Base-by-base conservation (phyloP, 805 yeast genomes). In the Cyberlindnera mississippiensis region DNA sequence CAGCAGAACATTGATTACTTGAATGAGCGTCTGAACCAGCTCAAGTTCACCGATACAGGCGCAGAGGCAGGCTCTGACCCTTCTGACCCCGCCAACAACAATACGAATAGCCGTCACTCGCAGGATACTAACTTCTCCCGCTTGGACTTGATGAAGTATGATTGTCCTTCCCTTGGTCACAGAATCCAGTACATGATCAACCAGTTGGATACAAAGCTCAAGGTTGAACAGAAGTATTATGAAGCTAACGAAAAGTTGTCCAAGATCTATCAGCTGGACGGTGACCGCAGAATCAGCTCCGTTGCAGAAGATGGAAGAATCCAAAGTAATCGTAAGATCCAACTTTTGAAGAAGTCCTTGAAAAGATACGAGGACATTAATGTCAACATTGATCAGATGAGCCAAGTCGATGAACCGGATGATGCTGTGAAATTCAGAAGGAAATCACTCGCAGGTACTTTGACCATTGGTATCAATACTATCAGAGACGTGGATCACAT, bases 121-220 rank as follows among this genome's bases (percentile, higher is more conserved):
- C 37, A 9, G 13, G 71, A 65, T 33, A 56, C 59, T 18, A 55
- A 53, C 4, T 85, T 74, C 56, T 76, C 91, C 0, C 73, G 85
- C 16, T 68, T 85, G 51, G 99, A 93, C 61, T 71, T 93, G 42
- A 74, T 88, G 59, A 89, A 89, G 55, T 89, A 88, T 58, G 97
- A 93, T 56, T 86, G 96, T 53, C 96, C 97, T 1, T 86, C 95
- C 0, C 68, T 93, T 52, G 96, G 97, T 10, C 96, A 93, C 55
- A 78, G 93, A 49, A 93, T 93, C 57, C 96, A 88, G 64, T 82
- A 86, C 55, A 90, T 93, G 98, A 74, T 91, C 41, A 97, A 90
- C 65, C 95, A 89, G 63, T 72, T 93, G 45, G 96, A 90, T 60
- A 89, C 91, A 63, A 93, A 93, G 64, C 72, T 91, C 35, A 93